Evolutionary conservation across 2,329 filamentous ascomycete genomes (phyloP).

Genomic region (Apiospora malaysiana): DNA sequence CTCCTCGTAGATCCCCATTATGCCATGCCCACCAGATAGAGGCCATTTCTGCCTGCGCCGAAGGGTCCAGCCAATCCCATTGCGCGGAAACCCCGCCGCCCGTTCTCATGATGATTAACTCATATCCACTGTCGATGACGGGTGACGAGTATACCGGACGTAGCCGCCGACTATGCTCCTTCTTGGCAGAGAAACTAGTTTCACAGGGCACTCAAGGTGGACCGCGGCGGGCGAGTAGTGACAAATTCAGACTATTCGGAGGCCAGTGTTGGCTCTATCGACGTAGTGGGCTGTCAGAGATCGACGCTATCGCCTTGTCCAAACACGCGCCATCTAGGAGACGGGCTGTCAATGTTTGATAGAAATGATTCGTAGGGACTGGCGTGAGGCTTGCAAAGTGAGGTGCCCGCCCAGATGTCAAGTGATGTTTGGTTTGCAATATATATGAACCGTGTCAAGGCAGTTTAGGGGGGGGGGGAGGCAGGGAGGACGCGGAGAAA

Average conservation of each 20-base stretch:
- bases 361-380: neutral
- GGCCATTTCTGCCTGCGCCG: neutral
- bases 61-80: neutral
- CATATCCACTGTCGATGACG: neutral
- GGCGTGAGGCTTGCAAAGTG: neutral
- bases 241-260: neutral
- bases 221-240: neutral
- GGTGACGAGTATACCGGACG: neutral
- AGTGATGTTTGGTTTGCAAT: neutral
- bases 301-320: neutral
- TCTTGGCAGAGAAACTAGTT: neutral
- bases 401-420: neutral
- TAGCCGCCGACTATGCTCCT: conserved; percentile 3
- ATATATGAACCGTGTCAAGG: conserved; percentile 12
- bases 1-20: neutral
- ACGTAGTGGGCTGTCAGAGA: neutral
- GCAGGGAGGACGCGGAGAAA: conserved; percentile 12
- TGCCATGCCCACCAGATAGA: neutral
- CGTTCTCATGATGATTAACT: neutral
- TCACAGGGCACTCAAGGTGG: neutral
- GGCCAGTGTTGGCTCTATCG: neutral
- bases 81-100: neutral
- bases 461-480: too few species aligned
- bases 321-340: conserved; percentile 10
- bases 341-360: conserved; percentile 6